Evolutionary conservation across 2,329 filamentous ascomycete species (phyloP).

Genomic region (Fusarium robinianum): DNA sequence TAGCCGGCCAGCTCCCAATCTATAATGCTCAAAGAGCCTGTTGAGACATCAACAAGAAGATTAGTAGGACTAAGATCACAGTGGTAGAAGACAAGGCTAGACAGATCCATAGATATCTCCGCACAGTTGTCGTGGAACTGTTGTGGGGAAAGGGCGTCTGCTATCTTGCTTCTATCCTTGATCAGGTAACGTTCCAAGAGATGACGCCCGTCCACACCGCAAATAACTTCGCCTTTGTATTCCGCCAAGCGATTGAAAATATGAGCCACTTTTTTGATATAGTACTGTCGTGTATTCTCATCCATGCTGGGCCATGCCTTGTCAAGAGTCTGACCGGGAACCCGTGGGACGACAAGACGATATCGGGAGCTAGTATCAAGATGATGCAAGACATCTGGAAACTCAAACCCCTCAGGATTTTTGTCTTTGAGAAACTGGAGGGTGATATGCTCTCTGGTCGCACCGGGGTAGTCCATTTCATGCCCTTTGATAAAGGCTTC

Average conservation of each 20-base stretch:
- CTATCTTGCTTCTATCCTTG: constrained; percentile 11
- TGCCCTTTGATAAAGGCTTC: constrained; percentile 28
- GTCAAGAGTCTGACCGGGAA: constrained; percentile 36
- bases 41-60: constrained; percentile 14
- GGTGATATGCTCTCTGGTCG: constrained; percentile 27
- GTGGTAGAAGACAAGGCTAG: constrained; percentile 25
- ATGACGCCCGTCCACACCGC: constrained; percentile 16
- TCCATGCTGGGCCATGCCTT: constrained; percentile 33
- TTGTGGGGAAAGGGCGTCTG: constrained; percentile 19
- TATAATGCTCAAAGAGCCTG: constrained; percentile 19
- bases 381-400: constrained; percentile 28
- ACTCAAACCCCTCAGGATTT: constrained; percentile 14
- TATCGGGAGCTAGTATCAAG: constrained; percentile 29
- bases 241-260: constrained; percentile 15
- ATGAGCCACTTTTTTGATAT: constrained; percentile 24
- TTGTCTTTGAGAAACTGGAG: constrained; percentile 10
- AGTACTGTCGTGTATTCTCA: constrained; percentile 28
- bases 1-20: constrained; percentile 29
- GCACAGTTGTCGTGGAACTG: constrained; percentile 17
- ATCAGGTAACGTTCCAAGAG: constrained; percentile 17
- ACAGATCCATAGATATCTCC: constrained; percentile 25
- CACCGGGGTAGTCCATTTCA: constrained; percentile 3
- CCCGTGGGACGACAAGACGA: constrained; percentile 33
- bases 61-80: constrained; percentile 24
- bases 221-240: constrained; percentile 12